Evolutionary conservation across 805 yeast species (phyloP).

Genomic region (Kregervanrija delftensis): DNA sequence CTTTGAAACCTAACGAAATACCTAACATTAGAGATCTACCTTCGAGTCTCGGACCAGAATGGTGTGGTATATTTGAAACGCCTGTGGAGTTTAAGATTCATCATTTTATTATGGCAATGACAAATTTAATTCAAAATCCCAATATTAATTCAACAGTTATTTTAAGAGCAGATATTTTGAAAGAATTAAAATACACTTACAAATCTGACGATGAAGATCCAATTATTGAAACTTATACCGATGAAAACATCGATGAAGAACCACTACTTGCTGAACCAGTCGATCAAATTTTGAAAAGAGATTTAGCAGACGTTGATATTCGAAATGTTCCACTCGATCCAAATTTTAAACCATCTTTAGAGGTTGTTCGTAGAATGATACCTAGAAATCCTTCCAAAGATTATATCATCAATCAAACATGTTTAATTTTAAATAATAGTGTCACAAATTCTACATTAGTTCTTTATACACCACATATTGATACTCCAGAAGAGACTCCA

Average conservation of each 20-base stretch:
- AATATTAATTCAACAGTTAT: conserved; percentile 89
- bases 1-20: conserved; percentile 23
- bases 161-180: conserved; percentile 75
- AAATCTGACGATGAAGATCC: conserved; percentile 24
- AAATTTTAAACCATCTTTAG: conserved; percentile 32
- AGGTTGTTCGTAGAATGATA: conserved; percentile 75
- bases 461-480: conserved; percentile 73
- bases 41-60: conserved; percentile 49
- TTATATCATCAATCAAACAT: conserved; percentile 76
- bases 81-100: conserved; percentile 40
- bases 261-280: conserved; percentile 23
- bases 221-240: conserved; percentile 18
- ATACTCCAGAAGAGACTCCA: conserved; percentile 56
- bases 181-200: conserved; percentile 39
- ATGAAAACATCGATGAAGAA: conserved; percentile 25
- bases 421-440: conserved; percentile 40
- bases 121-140: conserved; percentile 73
- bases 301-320: conserved; percentile 37
- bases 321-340: conserved; percentile 27
- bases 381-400: conserved; percentile 91
- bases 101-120: conserved; percentile 73
- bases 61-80: conserved; percentile 55
- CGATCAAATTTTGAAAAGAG: conserved; percentile 18
- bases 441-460: conserved; percentile 43
- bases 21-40: conserved; percentile 32